These are phyloP conservation scores for Fusarium pseudograminearum DNA, from an alignment of 2,329 filamentous ascomycete species.

Conservation along the genomic window DNA sequence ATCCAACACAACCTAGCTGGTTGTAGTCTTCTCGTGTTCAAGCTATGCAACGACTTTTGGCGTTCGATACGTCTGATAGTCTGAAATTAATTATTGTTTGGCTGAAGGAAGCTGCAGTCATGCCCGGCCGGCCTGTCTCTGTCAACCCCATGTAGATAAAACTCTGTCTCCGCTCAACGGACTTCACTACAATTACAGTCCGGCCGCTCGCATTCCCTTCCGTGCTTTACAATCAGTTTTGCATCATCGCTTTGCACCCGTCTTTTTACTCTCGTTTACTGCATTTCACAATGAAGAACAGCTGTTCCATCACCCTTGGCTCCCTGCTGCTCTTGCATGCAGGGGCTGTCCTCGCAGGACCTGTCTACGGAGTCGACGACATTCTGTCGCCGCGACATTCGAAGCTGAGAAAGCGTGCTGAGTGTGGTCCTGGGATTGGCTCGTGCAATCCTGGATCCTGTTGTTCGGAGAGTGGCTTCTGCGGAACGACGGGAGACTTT, in stretches of 20 bases:
- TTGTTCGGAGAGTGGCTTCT: conserved; percentile 55
- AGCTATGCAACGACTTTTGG: conserved; percentile 15
- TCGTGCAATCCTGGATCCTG: conserved; percentile 51
- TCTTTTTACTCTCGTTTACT: neutral
- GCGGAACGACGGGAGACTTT: conserved; percentile 52
- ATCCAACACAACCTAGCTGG: conserved; percentile 20
- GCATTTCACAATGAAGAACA: conserved; percentile 36
- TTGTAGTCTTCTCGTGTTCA: conserved; percentile 40
- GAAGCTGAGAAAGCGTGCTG: conserved; percentile 39
- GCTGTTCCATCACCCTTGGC: conserved; percentile 24
- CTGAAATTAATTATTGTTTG: conserved; percentile 6
- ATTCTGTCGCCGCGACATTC: conserved; percentile 29
- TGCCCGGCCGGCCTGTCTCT: conserved; percentile 6
- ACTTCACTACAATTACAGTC: conserved; percentile 11
- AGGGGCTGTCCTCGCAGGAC: conserved; percentile 38
- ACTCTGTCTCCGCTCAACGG: conserved; percentile 26
- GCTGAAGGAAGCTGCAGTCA: conserved; percentile 23
- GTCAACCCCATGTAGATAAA: conserved; percentile 44
- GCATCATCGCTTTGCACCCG: conserved; percentile 1
- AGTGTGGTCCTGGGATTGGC: conserved; percentile 54
- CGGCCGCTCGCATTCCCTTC: conserved; percentile 25
- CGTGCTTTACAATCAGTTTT: conserved; percentile 15
- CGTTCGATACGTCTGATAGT: conserved; percentile 20
- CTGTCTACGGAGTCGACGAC: conserved; percentile 26
- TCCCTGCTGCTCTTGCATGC: conserved; percentile 32